phyloP scores from a whole-genome alignment of 2,329 filamentous ascomycete species.

The Scedosporium minutisporum region DNA sequence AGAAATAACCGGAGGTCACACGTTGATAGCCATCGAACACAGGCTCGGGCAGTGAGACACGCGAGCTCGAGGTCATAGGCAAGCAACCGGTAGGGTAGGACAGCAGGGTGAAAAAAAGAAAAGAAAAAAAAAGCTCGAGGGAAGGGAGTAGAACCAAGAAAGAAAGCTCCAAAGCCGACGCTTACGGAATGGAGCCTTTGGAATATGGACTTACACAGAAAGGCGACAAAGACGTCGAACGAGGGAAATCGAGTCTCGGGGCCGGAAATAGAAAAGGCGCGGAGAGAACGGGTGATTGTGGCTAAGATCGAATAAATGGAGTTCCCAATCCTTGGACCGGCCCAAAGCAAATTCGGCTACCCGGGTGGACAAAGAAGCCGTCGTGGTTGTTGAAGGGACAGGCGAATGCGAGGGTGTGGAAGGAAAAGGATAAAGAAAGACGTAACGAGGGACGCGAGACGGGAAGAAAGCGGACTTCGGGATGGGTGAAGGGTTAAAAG shows the following conservation, averaged over 20 bases:
- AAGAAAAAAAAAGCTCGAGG: background rate
- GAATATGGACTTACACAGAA: slow-evolving; percentile 3
- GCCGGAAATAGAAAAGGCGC: background rate
- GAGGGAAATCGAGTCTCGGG: background rate
- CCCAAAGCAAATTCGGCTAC: background rate
- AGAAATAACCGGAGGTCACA: background rate
- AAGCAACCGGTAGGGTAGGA: background rate
- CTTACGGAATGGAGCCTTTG: background rate
- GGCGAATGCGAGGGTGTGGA: slow-evolving; percentile 1
- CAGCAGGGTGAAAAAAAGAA: background rate
- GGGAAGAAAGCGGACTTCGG: background rate
- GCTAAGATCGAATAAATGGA: background rate
- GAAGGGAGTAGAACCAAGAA: background rate
- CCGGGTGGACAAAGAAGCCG: background rate
- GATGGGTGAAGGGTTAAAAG: background rate
- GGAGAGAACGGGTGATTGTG: background rate
- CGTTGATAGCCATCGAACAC: background rate
- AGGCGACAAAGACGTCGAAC: background rate
- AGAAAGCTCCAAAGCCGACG: background rate
- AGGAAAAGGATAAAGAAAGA: slow-evolving; percentile 3
- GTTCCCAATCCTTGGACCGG: background rate
- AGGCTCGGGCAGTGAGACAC: background rate
- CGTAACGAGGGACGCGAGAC: background rate
- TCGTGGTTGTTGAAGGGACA: background rate
- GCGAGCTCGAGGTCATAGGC: background rate